Evolutionary conservation across 2,329 filamentous ascomycete genomes (phyloP).

Genomic region (Beauveria australis): DNA sequence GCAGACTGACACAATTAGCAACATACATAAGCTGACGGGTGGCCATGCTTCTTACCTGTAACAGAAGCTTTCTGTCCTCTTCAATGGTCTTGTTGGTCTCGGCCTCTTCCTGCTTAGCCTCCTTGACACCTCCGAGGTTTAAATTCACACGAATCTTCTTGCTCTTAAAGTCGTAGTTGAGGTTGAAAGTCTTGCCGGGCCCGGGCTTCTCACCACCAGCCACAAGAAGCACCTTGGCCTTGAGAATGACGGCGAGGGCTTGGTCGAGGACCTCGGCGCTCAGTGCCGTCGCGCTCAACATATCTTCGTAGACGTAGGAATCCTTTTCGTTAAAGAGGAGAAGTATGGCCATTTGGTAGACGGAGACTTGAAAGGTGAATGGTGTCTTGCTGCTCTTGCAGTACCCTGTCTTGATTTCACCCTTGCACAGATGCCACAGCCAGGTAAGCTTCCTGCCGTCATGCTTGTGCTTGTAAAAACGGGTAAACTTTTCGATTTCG

Average conservation of each 20-base stretch:
- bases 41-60: slow-evolving; percentile 64
- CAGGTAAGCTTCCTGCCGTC: slow-evolving; percentile 93
- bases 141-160: slow-evolving; percentile 98
- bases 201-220: slow-evolving; percentile 63
- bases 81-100: slow-evolving; percentile 99
- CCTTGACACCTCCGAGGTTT: slow-evolving; percentile 88
- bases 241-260: slow-evolving; percentile 76
- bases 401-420: slow-evolving; percentile 90
- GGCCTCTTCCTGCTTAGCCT: slow-evolving; percentile 91
- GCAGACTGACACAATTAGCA: slow-evolving; percentile 61
- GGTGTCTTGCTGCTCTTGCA: slow-evolving; percentile 82
- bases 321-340: slow-evolving; percentile 92
- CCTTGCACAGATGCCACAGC: slow-evolving; percentile 98
- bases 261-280: slow-evolving; percentile 78
- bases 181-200: slow-evolving; percentile 67
- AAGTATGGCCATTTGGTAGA: slow-evolving; percentile 95
- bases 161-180: slow-evolving; percentile 95
- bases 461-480: slow-evolving; percentile 94
- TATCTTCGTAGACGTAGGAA: slow-evolving; percentile 78
- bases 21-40: background rate
- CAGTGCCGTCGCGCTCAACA: slow-evolving; percentile 71
- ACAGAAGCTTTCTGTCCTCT: slow-evolving; percentile 90
- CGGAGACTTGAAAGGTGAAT: slow-evolving; percentile 94
- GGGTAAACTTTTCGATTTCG: slow-evolving; percentile 82
- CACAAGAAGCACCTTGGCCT: slow-evolving; percentile 80